Evolutionary conservation across 768 basidiomycete species (phyloP), one percentile per base, ranked within the genome.

Genomic region (Obba rivulosa): DNA sequence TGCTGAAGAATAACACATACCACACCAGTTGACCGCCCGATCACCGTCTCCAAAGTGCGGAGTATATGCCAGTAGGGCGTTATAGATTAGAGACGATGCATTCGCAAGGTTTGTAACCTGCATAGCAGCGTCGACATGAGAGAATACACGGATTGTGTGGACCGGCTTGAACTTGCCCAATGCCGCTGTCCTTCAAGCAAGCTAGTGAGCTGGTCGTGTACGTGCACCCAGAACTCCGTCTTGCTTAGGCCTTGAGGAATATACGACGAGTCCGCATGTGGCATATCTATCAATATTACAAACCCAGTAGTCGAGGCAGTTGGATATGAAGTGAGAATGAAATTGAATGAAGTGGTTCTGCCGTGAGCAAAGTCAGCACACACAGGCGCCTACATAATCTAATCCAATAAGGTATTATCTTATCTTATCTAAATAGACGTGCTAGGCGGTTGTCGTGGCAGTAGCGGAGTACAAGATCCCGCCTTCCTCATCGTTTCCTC

Each of bases 1-100:
- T 22, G 21, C 38, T 7, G 18, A 24, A 21, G 56, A 48, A 43
- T 40, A 45, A 34, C 5, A 67, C 88, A 69, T 57, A 93, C 94
- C 94, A 70, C 85, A 85, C 94, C 93, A 97, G 62, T 95, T 95
- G 18, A 95, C 89, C 3, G 86, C 79, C 45, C 80, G 77, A 34
- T 77, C 69, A 4, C 65, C 69, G 14, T 73, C 71, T 23, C 88
- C 90, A 57, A 89, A 92, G 58, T 78, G 68, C 21, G 74, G 60
- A 11, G 72, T 67, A 53, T 85, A 94, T 14, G 81, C 81, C 41
- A 80, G 76, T 40, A 93, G 76, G 10, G 87, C 76, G 57, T 84
- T 81, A 70, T 81, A 95, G 37, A 96, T 76, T 44, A 94, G 66
- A 7, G 90, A 82, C 21, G 90, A 79, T 0, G 89, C 77, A 62